Evolutionary conservation across 305 asterid species (phyloP).

Genomic region (Fraxinus paxiana): DNA sequence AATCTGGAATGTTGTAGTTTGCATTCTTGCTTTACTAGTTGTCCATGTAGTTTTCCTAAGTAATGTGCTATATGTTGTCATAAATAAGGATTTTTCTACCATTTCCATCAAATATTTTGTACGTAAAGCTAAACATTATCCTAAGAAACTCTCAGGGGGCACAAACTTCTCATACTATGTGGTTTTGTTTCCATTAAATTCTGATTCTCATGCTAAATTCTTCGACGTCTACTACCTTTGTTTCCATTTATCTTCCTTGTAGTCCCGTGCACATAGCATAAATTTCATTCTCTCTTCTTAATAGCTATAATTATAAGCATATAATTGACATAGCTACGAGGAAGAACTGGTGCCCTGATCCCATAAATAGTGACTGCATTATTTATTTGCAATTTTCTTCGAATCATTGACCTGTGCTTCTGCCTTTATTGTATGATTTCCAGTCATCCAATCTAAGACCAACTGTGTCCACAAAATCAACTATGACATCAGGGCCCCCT

Average conservation of each 20-base stretch:
- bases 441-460: constrained; percentile 85
- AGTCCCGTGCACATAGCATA: not conserved
- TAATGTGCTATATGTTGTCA: not conserved
- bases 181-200: not conserved
- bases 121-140: not conserved
- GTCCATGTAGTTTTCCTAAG: constrained; percentile 12
- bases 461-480: constrained; percentile 49
- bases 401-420: constrained; percentile 17
- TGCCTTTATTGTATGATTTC: constrained; percentile 11
- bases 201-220: not conserved
- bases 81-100: not conserved
- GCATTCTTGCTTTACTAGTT: constrained; percentile 19
- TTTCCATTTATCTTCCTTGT: not conserved
- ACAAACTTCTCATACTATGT: not conserved
- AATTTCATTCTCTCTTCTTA: not conserved
- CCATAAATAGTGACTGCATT: not conserved
- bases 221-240: not conserved
- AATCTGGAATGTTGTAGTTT: constrained; percentile 2
- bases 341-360: not conserved
- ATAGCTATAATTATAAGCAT: not conserved
- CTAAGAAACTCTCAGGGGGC: not conserved
- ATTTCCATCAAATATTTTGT: not conserved
- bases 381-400: not conserved
- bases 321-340: not conserved
- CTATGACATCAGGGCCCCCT: constrained; percentile 40